These are phyloP conservation scores for Yamadazyma kanchanaburiensis DNA, from an alignment of 1,139 yeast genomes.

Conservation along the genomic window DNA sequence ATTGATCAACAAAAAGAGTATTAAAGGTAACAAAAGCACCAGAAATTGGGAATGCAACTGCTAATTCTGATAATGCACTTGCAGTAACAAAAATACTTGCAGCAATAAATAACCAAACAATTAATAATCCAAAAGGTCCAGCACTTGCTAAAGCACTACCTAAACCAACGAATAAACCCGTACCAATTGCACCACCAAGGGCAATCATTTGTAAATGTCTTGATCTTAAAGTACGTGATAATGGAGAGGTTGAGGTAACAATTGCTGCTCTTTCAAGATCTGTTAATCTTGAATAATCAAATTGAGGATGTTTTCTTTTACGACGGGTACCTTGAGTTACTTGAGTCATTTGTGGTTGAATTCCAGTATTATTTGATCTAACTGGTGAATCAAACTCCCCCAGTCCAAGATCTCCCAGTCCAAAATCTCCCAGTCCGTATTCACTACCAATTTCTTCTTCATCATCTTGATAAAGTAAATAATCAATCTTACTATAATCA, in stretches of 20 bases:
- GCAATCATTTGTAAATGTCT: slow-evolving; percentile 43
- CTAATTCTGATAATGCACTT: slow-evolving; percentile 35
- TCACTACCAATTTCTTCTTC: slow-evolving; percentile 10
- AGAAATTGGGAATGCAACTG: slow-evolving; percentile 37
- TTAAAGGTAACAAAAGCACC: slow-evolving; percentile 40
- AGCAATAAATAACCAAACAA: slow-evolving; percentile 32
- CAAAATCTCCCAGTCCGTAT: slow-evolving; percentile 1
- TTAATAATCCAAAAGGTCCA: slow-evolving; percentile 34
- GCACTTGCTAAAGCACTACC: slow-evolving; percentile 31
- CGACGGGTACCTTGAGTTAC: slow-evolving; percentile 4
- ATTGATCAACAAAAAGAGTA: slow-evolving; percentile 33
- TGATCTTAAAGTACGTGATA: slow-evolving; percentile 30
- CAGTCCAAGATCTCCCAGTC: slow-evolving; percentile 1
- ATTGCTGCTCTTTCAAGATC: slow-evolving; percentile 32
- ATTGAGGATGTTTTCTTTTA: slow-evolving; percentile 21
- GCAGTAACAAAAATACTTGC: slow-evolving; percentile 31
- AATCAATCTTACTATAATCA: slow-evolving; percentile 19
- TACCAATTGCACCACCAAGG: slow-evolving; percentile 41
- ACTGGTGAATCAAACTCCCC: slow-evolving; percentile 1
- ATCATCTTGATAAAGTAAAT: slow-evolving; percentile 14
- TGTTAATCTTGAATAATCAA: slow-evolving; percentile 25
- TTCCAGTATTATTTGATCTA: background rate
- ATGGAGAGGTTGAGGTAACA: slow-evolving; percentile 28
- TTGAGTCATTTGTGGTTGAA: slow-evolving; percentile 2
- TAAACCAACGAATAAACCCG: slow-evolving; percentile 38